Evolutionary conservation across 2,329 filamentous ascomycete species (phyloP), one percentile per base, ranked within the genome.

Genomic region (Chaetomium globosum): DNA sequence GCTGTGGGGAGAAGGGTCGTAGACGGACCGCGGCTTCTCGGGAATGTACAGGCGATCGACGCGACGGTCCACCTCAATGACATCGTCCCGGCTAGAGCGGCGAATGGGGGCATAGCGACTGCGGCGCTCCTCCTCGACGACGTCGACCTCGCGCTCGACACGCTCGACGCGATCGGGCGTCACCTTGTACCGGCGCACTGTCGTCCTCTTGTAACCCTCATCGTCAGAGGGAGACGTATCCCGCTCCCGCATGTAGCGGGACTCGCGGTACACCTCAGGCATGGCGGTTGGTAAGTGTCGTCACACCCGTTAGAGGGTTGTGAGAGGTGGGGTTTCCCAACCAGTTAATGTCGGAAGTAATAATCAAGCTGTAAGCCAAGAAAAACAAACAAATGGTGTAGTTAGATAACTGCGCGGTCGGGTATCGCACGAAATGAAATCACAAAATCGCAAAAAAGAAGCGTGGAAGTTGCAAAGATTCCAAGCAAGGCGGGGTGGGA

Each of bases 111-210:
- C 65, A 64, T 77, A 79, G 67, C 77, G 79, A 59, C 79, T 80
- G 72, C 80, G 80, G 59, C 76, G 75, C 58, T 81, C 80, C 67
- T 83, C 80, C 54, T 83, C 81, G 64, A 80, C 66, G 46, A 73
- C 72, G 53, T 81, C 80, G 59, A 80, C 67, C 53, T 73, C 73
- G 61, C 70, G 75, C 43, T 76, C 76, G 63, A 78, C 75, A 9
- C 76, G 77, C 66, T 81, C 80, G 56, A 76, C 74, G 60, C 77
- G 77, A 60, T 73, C 75, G 12, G 79, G 77, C 9, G 75, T 74
- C 31, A 84, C 81, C 73, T 84, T 84, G 77, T 85, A 85, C 63
- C 82, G 80, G 67, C 80, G 81, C 61, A 84, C 78, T n/a, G 80
- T 83, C 5, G 81, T 80, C 65, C 75, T 77, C 71, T 76, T 77